Conservation (phyloP, 768 basidiomycete species). For the Pleurotus citrinopileatus region DNA sequence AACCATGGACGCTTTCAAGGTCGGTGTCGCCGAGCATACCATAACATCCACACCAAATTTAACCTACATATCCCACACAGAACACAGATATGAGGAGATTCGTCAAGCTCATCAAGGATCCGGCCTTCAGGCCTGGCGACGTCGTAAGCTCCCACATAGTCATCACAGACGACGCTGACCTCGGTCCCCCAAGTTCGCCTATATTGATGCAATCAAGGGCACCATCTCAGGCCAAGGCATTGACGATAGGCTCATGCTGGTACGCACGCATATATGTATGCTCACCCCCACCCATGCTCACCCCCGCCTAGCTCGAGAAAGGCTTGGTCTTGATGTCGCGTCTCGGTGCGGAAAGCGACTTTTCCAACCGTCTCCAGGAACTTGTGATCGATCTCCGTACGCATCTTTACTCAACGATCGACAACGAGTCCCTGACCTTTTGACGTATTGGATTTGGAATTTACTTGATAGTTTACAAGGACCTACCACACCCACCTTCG, state of each 20-base stretch:
- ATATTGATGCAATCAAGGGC: conserved; percentile 40
- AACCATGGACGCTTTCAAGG: too few species aligned
- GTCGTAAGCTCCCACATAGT: conserved; percentile 27
- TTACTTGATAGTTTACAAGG: conserved; percentile 59
- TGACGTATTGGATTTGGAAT: conserved; percentile 3
- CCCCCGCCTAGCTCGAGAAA: conserved; percentile 56
- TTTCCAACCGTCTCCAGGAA: conserved; percentile 42
- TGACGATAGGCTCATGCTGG: conserved; percentile 63
- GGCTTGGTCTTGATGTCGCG: conserved; percentile 58
- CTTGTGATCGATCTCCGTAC: conserved; percentile 53
- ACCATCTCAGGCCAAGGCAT: conserved; percentile 37
- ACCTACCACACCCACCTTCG: conserved; percentile 73
- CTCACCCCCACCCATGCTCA: conserved; percentile 8
- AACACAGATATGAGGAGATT: neutral
- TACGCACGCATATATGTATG: conserved; percentile 20
- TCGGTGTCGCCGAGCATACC: too few species aligned
- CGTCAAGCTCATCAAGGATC: conserved; percentile 10
- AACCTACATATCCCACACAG: too few species aligned
- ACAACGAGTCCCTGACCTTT: conserved; percentile 15
- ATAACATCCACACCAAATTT: too few species aligned
- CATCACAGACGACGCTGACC: too few species aligned
- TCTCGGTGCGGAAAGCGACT: conserved; percentile 24
- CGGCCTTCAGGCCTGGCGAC: conserved; percentile 23
- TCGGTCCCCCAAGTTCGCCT: conserved; percentile 43
- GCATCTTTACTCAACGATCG: conserved; percentile 9